Evolutionary conservation across 1,139 yeast genomes (phyloP), one percentile per base, ranked within the genome.

Genomic region (Williopsis jadinii): DNA sequence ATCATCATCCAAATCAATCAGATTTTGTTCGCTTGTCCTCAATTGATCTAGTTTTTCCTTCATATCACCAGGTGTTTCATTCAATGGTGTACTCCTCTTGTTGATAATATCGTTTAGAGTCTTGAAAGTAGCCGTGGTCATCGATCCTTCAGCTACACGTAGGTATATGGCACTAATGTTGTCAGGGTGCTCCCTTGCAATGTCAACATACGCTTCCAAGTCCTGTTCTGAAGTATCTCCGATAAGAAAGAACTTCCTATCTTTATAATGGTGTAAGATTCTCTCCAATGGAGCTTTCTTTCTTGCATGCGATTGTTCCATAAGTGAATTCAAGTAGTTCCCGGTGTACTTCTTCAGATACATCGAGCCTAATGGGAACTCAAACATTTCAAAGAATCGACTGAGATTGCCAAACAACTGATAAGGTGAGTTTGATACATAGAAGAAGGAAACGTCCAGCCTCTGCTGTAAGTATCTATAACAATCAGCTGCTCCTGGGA

Each of bases 211-310:
- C 0, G 97, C 95, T 56, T 94, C 98, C 37, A 92, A 67, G 63
- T 94, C 99, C 48, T 82, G 81, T 58, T 94, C 98, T 2, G 98
- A 97, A 2, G 97, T 83, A 60, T 94, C 99, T 15, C 99, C 99
- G 26, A 92, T 73, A 42, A 95, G 68, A 15, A 92, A 70, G 57
- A 92, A 92, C 54, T 75, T 78, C 50, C 90, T 79, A 1, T 75
- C 51, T 0, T 95, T 90, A 56, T 87, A 90, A 55, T 90, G 96
- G 2, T 63, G 60, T 28, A 87, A 53, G n/a, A 92, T 74, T 45
- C 75, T 71, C 37, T 71, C 67, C 40, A 94, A 68, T 0, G 87
- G 73, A 11, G 73, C 70, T 44, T 77, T 72, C 61, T 94, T 94
- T 43, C 95, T 74, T 41, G 87, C 87, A 2, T 84, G 80, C 2